A percentile compares a stretch with the other conserved stretches of the same genome.
These are phyloP conservation scores for Acacia pycnantha DNA, from an alignment of 331 rosid species.

Conservation along the genomic window DNA sequence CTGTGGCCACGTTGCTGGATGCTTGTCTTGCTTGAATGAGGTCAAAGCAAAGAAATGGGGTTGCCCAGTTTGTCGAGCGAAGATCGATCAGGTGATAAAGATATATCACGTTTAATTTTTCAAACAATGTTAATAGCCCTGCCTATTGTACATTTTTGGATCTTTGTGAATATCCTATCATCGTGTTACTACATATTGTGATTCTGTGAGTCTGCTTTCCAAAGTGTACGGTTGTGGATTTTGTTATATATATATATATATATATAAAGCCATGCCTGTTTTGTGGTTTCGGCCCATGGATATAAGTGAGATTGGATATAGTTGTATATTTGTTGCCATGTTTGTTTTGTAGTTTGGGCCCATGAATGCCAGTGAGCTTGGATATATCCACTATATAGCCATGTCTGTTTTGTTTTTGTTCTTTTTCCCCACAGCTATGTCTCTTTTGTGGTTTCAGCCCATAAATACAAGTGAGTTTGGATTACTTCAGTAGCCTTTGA, in stretches of 20 bases:
- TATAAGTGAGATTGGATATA: no score
- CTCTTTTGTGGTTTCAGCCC: no score
- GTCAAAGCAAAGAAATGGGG: constrained; percentile 90
- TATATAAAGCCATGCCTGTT: not conserved
- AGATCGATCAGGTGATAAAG: constrained; percentile 78
- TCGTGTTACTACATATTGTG: constrained; percentile 13
- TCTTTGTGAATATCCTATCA: constrained; percentile 35
- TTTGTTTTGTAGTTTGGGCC: not conserved
- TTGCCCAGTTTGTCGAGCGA: constrained; percentile 96
- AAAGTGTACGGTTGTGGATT: constrained; percentile 3
- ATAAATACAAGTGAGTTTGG: not conserved
- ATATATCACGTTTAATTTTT: constrained; percentile 68
- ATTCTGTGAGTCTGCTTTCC: constrained; percentile 17
- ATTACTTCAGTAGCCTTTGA: not conserved
- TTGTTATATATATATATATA: not conserved
- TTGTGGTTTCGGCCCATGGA: not conserved
- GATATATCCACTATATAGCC: no score
- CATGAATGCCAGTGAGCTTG: not conserved
- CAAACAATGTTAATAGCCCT: constrained; percentile 17
- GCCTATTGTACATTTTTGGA: constrained; percentile 13
- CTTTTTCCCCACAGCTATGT: no score
- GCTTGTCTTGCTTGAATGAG: constrained; percentile 94
- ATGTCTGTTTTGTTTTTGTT: no score
- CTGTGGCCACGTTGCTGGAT: constrained; percentile 97
- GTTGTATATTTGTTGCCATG: not conserved